Base-by-base conservation (phyloP, 768 basidiomycete genomes). In the Rickenella mellea region DNA sequence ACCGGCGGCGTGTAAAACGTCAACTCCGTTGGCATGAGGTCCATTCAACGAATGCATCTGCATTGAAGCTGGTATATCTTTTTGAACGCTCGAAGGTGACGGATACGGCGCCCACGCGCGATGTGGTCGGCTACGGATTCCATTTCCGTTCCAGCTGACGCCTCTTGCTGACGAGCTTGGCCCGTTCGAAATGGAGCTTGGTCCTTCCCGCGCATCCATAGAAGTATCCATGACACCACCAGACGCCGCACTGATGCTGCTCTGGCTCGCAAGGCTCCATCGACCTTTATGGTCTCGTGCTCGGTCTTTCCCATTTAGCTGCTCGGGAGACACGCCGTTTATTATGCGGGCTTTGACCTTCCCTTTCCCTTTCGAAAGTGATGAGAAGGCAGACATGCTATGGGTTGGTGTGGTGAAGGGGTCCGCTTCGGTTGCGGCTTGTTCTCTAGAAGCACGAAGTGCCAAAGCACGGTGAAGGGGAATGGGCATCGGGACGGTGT, bases 401-500 rank as follows among this genome's bases (percentile, higher is more conserved):
- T 51, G 41, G 4, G 44, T 48, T 24, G 46, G 45, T 28, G 56
- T 51, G 10, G 52, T 51, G 43, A 56, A 55, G 26, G 53, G 37
- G 40, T 41, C 28, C 45, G 61, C 42, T 43, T 50, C 28, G 52
- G 56, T 40, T 28, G 57, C 38, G 29, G 46, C 38, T 47, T 56
- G 27, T 73, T 75, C 41, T 78, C 72, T n/a, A 76, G 55, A n/a
- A 73, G 25, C 39, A 24, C 75, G 73, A 41, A 70, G 62, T 28
- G 67, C 60, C 21, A 86, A 59, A n/a, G 84, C 84, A 33, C 76
- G 75, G 3, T 62, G 54, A 20, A 85, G 62, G 11, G 77, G 56
- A 6, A 83, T 62, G 3, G 83, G 76, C 28, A 63, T 57, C 9
- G 84, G 84, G 12, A 87, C 76, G 8, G 75, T 80, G 46, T 83